Base-by-base conservation (phyloP, 2,329 filamentous ascomycete species). In the Diaporthe caulivora region DNA sequence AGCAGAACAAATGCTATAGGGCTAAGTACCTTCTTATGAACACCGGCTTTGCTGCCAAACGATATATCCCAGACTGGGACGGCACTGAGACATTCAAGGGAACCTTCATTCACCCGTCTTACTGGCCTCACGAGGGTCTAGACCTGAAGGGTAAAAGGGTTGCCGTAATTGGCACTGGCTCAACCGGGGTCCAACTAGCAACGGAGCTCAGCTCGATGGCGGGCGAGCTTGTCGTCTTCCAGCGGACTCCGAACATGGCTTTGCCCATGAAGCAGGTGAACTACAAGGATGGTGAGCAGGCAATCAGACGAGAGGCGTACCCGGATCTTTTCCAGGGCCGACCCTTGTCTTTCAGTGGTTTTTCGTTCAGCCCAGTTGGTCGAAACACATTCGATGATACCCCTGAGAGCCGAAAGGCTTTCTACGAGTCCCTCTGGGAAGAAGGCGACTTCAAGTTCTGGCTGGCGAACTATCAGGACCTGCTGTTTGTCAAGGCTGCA, bases 201-300 rank as follows among this genome's bases (percentile, higher is more conserved):
- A 69, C 67, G 2, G 58, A 62, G 37, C 55, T 73, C 37, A 60
- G 55, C 21, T 29, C 72, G 5, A 24, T 53, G 76, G 76, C 82
- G 1, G 82, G 80, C 34, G 78, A 83, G 2, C 74, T 90, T 54
- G 80, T 76, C 1, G 84, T 90, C 21, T 90, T 89, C 77, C 87
- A 90, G 72, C 83, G 89, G 13, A 90, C 87, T 3, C 88, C 88
- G 0, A 90, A 90, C 69, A 82, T 87, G 8, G 87, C 86, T 11
- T 75, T 90, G 0, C 88, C 89, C 0, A 89, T 90, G 87, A 81
- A 83, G 11, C 85, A 87, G 72, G 78, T 81, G 3, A 67, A 79
- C 10, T 78, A 89, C 8, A 84, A 83, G 1, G 80, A 78, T 51
- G 82, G 86, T 68, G 84, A 88, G 69, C 86, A 89, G 75, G 81